phyloP scores from a whole-genome alignment of 768 basidiomycete species.

The Leccinum disarticulatum region DNA sequence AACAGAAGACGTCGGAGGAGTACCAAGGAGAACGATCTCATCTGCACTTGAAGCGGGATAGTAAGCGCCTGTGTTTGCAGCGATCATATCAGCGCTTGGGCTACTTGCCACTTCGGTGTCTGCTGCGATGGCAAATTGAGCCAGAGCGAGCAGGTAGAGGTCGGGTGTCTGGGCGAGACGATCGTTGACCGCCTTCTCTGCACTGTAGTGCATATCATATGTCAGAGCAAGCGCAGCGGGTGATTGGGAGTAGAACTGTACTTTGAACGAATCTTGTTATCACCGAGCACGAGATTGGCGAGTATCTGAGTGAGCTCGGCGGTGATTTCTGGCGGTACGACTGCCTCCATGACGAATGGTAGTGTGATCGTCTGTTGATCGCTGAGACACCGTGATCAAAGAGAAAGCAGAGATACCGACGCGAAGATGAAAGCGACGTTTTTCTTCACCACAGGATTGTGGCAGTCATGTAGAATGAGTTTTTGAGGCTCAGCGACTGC shows the following conservation, averaged over 20 bases:
- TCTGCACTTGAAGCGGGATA: conserved; percentile 41
- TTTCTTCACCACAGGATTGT: too few relatives aligned
- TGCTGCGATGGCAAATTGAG: conserved; percentile 74
- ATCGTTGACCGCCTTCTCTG: conserved; percentile 81
- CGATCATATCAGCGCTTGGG: conserved; percentile 3
- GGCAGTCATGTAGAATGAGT: too few relatives aligned
- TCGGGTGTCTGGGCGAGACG: conserved; percentile 76
- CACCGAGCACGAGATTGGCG: conserved; percentile 79
- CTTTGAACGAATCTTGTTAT: conserved; percentile 80
- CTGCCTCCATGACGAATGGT: conserved; percentile 28
- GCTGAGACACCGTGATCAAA: conserved; percentile 1
- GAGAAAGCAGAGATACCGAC: too few relatives aligned
- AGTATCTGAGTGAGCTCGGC: conserved; percentile 80
- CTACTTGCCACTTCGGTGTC: conserved; percentile 76
- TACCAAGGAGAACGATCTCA: conserved; percentile 84
- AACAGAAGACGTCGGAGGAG: conserved; percentile 78
- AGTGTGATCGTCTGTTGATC: conserved; percentile 1
- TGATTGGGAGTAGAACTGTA: conserved; percentile 24
- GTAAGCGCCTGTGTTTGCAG: conserved; percentile 7
- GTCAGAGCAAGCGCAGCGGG: conserved; percentile 9
- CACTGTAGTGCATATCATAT: conserved; percentile 39
- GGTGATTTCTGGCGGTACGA: conserved; percentile 62
- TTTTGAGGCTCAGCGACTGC: too few relatives aligned
- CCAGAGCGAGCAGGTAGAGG: conserved; percentile 73
- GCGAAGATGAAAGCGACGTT: too few relatives aligned